These are phyloP conservation scores for Xylaria sp. DNA, from an alignment of 2,329 filamentous ascomycete genomes.

Conservation along the genomic window DNA sequence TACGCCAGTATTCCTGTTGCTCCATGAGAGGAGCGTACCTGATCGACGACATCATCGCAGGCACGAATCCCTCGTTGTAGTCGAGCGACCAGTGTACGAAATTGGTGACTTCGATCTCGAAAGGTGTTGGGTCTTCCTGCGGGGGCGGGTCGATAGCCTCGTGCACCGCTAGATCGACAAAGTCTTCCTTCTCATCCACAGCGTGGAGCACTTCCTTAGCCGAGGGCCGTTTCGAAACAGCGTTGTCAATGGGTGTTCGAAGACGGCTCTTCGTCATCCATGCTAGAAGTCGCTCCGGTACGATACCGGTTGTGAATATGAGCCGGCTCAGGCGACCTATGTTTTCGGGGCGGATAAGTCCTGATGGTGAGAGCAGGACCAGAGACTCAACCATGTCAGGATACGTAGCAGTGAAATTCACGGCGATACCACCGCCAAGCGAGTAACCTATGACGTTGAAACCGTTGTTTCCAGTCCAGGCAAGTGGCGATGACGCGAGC, in stretches of 20 bases:
- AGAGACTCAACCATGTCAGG: conserved; percentile 64
- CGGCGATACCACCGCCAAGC: conserved; percentile 72
- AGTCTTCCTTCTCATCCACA: conserved; percentile 28
- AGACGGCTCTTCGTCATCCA: conserved; percentile 45
- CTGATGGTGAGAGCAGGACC: conserved; percentile 72
- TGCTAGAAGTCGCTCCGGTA: conserved; percentile 49
- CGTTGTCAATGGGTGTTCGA: conserved; percentile 44
- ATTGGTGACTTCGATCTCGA: conserved; percentile 44
- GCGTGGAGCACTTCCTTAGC: conserved; percentile 10
- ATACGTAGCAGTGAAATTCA: conserved; percentile 68
- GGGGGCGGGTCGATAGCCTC: conserved; percentile 35
- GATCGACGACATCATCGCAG: conserved; percentile 55
- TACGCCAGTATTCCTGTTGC: conserved; percentile 47
- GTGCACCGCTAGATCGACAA: conserved; percentile 38
- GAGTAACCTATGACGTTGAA: conserved; percentile 75
- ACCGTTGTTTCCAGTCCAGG: conserved; percentile 55
- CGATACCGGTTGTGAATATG: conserved; percentile 49
- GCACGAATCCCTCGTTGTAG: conserved; percentile 53
- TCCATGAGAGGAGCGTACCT: conserved; percentile 48
- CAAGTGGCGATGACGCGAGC: conserved; percentile 61
- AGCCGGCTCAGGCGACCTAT: conserved; percentile 47
- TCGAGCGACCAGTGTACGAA: conserved; percentile 55
- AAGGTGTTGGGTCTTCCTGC: conserved; percentile 28
- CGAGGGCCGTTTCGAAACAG: conserved; percentile 28
- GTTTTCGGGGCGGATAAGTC: conserved; percentile 58